Percentiles rank a stretch among this genome's conserved stretches.
These are phyloP conservation scores for Neonectria sp. DNA, from an alignment of 2,329 filamentous ascomycete species.

Conservation along the genomic window DNA sequence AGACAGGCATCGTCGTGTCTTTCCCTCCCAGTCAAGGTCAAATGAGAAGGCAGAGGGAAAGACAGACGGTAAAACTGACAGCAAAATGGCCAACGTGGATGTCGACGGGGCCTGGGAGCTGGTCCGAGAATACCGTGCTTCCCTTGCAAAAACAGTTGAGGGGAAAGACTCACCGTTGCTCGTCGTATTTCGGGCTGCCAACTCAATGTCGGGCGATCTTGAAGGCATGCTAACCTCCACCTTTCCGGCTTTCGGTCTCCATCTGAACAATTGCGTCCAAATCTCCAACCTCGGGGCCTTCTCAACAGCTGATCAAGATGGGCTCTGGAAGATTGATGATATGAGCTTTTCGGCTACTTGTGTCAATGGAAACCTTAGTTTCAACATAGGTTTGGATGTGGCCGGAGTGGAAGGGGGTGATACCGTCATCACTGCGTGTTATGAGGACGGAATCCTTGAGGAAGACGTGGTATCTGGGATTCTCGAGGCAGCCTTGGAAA, in stretches of 20 bases:
- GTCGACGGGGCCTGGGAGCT: constrained; percentile 10
- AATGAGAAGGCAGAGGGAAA: neutral
- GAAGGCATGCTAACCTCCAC: neutral
- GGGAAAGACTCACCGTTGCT: neutral
- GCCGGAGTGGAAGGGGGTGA: constrained; percentile 20
- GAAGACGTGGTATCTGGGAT: constrained; percentile 12
- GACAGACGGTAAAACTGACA: neutral
- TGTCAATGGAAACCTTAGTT: constrained; percentile 23
- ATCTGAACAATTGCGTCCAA: constrained; percentile 27
- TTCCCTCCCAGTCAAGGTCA: neutral
- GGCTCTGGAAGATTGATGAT: constrained; percentile 28
- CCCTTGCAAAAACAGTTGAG: constrained; percentile 3
- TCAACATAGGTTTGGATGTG: constrained; percentile 13
- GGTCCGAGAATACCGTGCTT: constrained; percentile 11
- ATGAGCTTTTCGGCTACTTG: constrained; percentile 29
- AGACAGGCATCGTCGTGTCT: constrained; percentile 8
- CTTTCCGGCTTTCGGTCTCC: constrained; percentile 14
- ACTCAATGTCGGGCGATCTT: constrained; percentile 15
- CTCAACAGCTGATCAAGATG: neutral
- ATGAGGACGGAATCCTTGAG: constrained; percentile 18
- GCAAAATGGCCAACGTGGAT: neutral
- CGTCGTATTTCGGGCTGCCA: neutral
- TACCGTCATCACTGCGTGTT: constrained; percentile 27
- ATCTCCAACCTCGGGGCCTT: constrained; percentile 26
- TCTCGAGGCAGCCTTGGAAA: constrained; percentile 5